Evolutionary conservation across 176 grass and related monocot species (phyloP).

Genomic region (Musa troglodytarum): DNA sequence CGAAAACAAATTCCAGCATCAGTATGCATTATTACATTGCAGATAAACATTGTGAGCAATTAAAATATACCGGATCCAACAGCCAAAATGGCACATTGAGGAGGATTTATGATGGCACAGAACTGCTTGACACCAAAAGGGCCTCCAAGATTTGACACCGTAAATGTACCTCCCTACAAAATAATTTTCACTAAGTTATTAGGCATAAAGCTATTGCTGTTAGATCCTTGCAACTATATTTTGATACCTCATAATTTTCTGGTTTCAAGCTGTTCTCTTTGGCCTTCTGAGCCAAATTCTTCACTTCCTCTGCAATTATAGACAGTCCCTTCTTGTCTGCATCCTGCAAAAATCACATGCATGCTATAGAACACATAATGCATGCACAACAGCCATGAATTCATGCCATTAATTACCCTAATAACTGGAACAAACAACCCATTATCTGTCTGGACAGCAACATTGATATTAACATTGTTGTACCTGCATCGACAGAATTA

Average conservation of each 20-base stretch:
- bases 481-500: slow-evolving; percentile 42
- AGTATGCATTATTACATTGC: neutral
- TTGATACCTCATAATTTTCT: slow-evolving; percentile 71
- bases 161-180: slow-evolving; percentile 87
- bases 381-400: neutral
- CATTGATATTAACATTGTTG: slow-evolving; percentile 89
- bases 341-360: slow-evolving; percentile 37
- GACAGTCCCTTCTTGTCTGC: slow-evolving; percentile 93
- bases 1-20: neutral
- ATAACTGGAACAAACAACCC: slow-evolving; percentile 92
- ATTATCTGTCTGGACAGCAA: slow-evolving; percentile 90
- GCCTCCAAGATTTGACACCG: slow-evolving; percentile 85
- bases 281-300: slow-evolving; percentile 74
- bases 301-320: slow-evolving; percentile 84
- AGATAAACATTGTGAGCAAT: neutral
- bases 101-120: slow-evolving; percentile 92
- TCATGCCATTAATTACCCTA: slow-evolving; percentile 35
- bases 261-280: slow-evolving; percentile 85
- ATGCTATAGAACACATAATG: neutral
- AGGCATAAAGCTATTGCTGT: neutral
- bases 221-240: slow-evolving; percentile 8
- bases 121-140: slow-evolving; percentile 96
- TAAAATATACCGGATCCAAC: slow-evolving; percentile 66
- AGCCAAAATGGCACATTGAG: slow-evolving; percentile 88
- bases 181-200: slow-evolving; percentile 1